Conservation (phyloP, 1,139 yeast species). For the Candida buenavistaensis region DNA sequence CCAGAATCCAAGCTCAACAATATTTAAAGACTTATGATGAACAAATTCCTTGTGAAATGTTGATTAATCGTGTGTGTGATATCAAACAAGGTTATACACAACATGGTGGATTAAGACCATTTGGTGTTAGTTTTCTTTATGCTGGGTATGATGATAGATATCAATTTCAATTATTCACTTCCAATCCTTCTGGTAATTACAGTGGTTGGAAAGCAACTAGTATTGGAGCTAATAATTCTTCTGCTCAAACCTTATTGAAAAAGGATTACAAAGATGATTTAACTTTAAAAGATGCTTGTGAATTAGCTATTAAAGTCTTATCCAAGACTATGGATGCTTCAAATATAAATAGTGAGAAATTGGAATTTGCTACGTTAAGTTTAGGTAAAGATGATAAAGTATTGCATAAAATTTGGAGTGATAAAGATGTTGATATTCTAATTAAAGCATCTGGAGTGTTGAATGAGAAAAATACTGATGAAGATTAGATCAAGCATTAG, state of each 20-base stretch:
- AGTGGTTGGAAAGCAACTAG: conserved; percentile 98
- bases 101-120: conserved; percentile 97
- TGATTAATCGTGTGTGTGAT: conserved; percentile 88
- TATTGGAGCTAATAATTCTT: conserved; percentile 94
- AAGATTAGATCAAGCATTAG: no score
- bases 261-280: conserved; percentile 91
- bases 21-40: conserved; percentile 85
- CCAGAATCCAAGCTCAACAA: conserved; percentile 82
- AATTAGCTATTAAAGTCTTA: conserved; percentile 85
- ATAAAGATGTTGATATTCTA: conserved; percentile 71
- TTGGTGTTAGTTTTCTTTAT: conserved; percentile 93
- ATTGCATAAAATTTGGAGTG: conserved; percentile 75
- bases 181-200: conserved; percentile 96
- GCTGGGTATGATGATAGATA: conserved; percentile 94
- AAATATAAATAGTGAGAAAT: conserved; percentile 59
- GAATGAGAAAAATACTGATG: conserved; percentile 37
- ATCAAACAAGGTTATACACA: conserved; percentile 98
- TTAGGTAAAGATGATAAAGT: conserved; percentile 58
- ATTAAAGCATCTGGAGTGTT: conserved; percentile 74
- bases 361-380: conserved; percentile 78
- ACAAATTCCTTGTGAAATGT: conserved; percentile 86
- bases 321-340: conserved; percentile 94
- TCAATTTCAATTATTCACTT: conserved; percentile 89
- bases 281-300: conserved; percentile 75
- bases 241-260: conserved; percentile 93